Base-by-base conservation (phyloP, 2,329 filamentous ascomycete species). In the Pyricularia pennisetigena region DNA sequence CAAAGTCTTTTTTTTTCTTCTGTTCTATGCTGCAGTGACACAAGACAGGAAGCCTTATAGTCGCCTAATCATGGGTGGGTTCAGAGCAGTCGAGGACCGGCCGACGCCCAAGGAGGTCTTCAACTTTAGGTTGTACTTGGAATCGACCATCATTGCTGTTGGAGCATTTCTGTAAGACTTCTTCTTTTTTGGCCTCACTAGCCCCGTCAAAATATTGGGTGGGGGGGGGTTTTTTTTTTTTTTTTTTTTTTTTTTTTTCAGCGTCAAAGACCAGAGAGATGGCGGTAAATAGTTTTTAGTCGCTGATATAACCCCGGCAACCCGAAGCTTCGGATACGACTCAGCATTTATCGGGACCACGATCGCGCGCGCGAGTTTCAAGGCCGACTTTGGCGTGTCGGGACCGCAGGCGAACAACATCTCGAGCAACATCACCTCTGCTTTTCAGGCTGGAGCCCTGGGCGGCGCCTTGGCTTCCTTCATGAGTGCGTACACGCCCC, bases 41-140 rank as follows among this genome's bases (percentile, higher is more conserved):
- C 4, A 65, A 20, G 4, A 16, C 16, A 35, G 9, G 9, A 12
- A 65, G 12, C 12, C 1, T 8, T 14, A 23, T 12, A 1, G 8
- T 28, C 29, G 26, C 26, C 14, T 16, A 62, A 62, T 28, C 24
- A 67, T 67, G 65, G 65, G 65, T 7, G 65, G 65, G 9, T 67
- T 67, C 65, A 67, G 32, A 30, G 65, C 65, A 20, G 65, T 67
- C 29, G 84, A 86, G 73, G 84, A 86, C 74, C 78, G 84, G 71
- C 83, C 83, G 29, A 86, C 83, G 70, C 84, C 84, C 24, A 78
- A 80, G 69, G 82, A 85, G 75, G 83, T 86, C 70, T 85, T 85
- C 75, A 85, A 85, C 70, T 82, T 80, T 80, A 78, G 80, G 3
- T 74, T 85, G 26, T 85, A 85, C 71, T 76, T 75, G 6, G 79